These are phyloP conservation scores for Tubosaeta sp. DNA, from an alignment of 768 basidiomycete species.

Conservation along the genomic window DNA sequence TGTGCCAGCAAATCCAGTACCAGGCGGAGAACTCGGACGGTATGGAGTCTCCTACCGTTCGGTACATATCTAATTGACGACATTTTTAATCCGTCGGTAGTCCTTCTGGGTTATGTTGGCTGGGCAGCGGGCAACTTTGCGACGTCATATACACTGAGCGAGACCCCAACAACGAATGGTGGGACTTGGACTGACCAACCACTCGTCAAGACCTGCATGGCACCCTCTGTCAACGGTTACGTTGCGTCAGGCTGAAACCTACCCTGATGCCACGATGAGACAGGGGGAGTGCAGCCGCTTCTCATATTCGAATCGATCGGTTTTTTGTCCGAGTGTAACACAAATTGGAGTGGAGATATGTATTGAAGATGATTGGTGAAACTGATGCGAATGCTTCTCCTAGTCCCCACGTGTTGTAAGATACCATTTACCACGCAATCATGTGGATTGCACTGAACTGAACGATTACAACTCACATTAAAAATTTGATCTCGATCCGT, in stretches of 20 bases:
- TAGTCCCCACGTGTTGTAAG: no score
- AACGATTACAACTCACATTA: no score
- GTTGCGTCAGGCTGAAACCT: background rate
- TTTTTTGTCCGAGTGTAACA: background rate
- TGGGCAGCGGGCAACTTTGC: background rate
- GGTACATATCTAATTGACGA: background rate
- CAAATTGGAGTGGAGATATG: no score
- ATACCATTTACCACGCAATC: no score
- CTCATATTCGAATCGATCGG: background rate
- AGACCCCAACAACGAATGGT: background rate
- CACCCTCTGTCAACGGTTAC: background rate
- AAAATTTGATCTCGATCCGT: no score
- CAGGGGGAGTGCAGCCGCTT: background rate
- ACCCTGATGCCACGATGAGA: background rate
- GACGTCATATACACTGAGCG: background rate
- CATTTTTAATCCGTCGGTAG: background rate
- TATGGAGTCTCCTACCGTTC: slow-evolving; percentile 7
- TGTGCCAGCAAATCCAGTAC: slow-evolving; percentile 44
- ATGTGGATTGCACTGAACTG: no score
- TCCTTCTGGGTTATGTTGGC: background rate
- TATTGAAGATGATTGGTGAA: no score
- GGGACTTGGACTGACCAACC: background rate
- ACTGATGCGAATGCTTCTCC: no score
- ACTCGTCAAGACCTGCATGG: background rate
- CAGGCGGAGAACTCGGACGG: slow-evolving; percentile 48